phyloP scores from a whole-genome alignment of 1,284 basidiomycete species.

The Ustilago tritici region DNA sequence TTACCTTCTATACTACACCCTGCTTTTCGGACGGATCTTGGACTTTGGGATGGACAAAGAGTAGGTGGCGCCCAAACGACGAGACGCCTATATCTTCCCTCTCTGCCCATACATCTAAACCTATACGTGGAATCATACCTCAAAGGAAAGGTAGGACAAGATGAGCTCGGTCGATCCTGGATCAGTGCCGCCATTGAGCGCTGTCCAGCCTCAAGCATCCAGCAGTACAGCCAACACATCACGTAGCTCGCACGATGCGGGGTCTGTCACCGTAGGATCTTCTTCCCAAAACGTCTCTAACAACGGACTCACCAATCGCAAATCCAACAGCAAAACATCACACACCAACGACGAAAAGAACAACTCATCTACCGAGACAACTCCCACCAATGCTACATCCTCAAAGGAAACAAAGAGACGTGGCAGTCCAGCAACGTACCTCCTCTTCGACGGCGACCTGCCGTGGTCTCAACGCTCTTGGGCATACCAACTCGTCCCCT shows the following conservation, averaged over 20 bases:
- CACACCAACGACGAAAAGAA: neutral
- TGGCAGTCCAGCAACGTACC: constrained; percentile 25
- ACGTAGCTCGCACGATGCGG: constrained; percentile 27
- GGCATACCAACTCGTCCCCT: constrained; percentile 71
- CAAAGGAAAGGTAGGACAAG: neutral
- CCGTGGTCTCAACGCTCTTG: constrained; percentile 67
- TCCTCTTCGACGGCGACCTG: constrained; percentile 49
- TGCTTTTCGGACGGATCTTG: too few relatives aligned
- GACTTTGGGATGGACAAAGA: too few relatives aligned
- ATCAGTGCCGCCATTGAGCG: constrained; percentile 31
- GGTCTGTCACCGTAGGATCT: constrained; percentile 23
- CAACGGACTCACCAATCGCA: constrained; percentile 25
- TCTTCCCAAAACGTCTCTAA: constrained; percentile 26
- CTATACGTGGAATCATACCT: too few relatives aligned
- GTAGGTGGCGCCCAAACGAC: too few relatives aligned
- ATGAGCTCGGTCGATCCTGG: constrained; percentile 48
- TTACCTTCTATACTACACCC: too few relatives aligned
- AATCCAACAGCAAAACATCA: constrained; percentile 3
- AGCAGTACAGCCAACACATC: constrained; percentile 16
- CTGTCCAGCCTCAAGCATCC: constrained; percentile 16
- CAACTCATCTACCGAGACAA: neutral
- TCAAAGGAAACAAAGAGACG: neutral
- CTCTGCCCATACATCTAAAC: too few relatives aligned
- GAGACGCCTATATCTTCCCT: too few relatives aligned
- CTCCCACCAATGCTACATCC: neutral